These are phyloP conservation scores for Beta vulgaris DNA, from an alignment of 148 eudicot species.

Conservation along the genomic window DNA sequence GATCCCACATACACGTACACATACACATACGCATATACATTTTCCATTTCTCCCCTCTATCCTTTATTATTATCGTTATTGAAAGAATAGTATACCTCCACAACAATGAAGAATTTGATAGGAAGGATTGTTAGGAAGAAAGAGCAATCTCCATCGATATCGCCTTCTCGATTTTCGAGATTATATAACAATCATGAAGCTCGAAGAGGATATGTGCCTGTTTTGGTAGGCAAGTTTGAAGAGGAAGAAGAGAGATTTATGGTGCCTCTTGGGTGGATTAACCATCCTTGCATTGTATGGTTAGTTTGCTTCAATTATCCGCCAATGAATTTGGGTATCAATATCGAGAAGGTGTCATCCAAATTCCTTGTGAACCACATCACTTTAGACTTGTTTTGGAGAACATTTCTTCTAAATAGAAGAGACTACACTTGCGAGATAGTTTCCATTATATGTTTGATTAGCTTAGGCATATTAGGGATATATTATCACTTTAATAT, in stretches of 20 bases:
- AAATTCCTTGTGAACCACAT: conserved; percentile 28
- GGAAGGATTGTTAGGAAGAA: conserved; percentile 21
- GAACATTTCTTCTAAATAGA: neutral
- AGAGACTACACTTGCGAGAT: no score
- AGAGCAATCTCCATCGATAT: neutral
- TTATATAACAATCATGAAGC: neutral
- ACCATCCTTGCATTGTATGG: conserved; percentile 15
- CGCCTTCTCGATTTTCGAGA: conserved; percentile 17
- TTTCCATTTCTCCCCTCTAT: no score
- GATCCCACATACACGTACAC: no score
- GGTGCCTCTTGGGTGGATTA: conserved; percentile 18
- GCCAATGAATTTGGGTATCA: conserved; percentile 30
- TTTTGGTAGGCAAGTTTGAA: conserved; percentile 16
- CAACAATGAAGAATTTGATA: conserved; percentile 11
- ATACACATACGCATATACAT: no score
- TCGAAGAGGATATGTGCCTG: neutral
- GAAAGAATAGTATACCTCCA: no score
- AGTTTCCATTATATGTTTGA: no score
- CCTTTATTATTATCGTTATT: no score
- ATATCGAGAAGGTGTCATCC: conserved; percentile 27
- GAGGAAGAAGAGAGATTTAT: conserved; percentile 23
- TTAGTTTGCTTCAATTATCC: conserved; percentile 23
- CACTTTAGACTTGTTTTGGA: conserved; percentile 16
- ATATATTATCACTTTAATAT: no score
- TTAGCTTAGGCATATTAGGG: no score